A percentile compares a stretch with the other conserved stretches of the same genome.
phyloP scores from a whole-genome alignment of 1,284 basidiomycete species.

The Cutaneotrichosporon arboriforme region DNA sequence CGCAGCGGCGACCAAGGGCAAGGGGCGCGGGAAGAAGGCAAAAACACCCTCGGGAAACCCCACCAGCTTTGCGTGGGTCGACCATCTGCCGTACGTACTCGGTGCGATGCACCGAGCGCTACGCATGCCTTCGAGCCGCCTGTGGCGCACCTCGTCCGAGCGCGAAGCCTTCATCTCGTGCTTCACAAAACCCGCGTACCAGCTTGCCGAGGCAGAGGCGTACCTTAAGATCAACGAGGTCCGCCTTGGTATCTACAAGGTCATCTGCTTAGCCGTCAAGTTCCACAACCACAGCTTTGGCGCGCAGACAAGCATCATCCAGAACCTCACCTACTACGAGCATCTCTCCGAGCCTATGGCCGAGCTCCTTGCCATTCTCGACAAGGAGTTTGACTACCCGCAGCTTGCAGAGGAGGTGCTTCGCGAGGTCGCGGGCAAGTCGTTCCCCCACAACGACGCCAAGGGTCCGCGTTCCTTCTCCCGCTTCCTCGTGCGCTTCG shows the following conservation, averaged over 20 bases:
- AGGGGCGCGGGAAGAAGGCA: constrained; percentile 45
- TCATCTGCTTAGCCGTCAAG: constrained; percentile 88
- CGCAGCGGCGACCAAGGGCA: constrained; percentile 5
- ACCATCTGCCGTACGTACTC: constrained; percentile 66
- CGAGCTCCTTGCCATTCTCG: constrained; percentile 73
- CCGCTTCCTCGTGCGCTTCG: constrained; percentile 74
- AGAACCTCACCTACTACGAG: constrained; percentile 88
- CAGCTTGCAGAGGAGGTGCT: constrained; percentile 88
- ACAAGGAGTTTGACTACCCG: constrained; percentile 80
- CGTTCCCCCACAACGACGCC: constrained; percentile 55
- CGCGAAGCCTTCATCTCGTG: constrained; percentile 77
- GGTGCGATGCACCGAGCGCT: constrained; percentile 66
- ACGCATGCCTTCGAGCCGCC: constrained; percentile 66
- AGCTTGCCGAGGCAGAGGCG: constrained; percentile 75
- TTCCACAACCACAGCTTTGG: constrained; percentile 77
- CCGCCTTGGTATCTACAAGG: constrained; percentile 71
- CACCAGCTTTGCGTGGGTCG: constrained; percentile 66
- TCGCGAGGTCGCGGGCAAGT: constrained; percentile 48
- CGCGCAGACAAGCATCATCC: constrained; percentile 85
- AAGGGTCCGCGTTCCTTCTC: constrained; percentile 85
- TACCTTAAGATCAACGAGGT: constrained; percentile 78
- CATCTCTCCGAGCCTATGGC: constrained; percentile 93
- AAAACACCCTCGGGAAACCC: constrained; percentile 49
- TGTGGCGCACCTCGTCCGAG: constrained; percentile 82
- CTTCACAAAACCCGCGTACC: constrained; percentile 77